Conservation (phyloP, 768 basidiomycete genomes). For the Phlebiopsis gigantea region DNA sequence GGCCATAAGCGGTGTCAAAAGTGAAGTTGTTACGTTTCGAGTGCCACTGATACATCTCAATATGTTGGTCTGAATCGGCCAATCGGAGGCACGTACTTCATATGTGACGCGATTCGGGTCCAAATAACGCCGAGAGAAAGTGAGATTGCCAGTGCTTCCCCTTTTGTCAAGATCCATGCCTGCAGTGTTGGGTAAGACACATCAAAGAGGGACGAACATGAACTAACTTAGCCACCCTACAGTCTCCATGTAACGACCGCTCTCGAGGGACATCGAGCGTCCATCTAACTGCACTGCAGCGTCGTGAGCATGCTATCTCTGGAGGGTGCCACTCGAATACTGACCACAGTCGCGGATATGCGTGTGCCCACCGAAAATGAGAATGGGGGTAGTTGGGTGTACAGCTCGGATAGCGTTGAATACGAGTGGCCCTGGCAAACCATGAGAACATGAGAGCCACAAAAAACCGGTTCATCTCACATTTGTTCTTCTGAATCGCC, state of each 20-base stretch:
- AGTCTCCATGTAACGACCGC: conserved; percentile 91
- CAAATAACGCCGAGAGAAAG: conserved; percentile 67
- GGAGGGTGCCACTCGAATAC: background rate
- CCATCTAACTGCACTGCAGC: conserved; percentile 64
- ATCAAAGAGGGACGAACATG: background rate
- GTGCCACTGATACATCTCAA: conserved; percentile 45
- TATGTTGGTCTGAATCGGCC: background rate
- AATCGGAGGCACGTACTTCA: conserved; percentile 38
- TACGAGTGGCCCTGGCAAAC: conserved; percentile 62
- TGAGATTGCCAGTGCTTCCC: conserved; percentile 41
- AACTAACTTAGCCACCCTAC: conserved; percentile 63
- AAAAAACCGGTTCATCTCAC: conserved; percentile 39
- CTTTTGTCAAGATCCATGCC: conserved; percentile 43
- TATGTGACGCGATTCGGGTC: conserved; percentile 78
- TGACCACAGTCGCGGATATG: conserved; percentile 71
- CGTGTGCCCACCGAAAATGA: conserved; percentile 80
- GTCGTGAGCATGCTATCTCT: conserved; percentile 18
- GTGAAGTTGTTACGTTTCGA: conserved; percentile 40
- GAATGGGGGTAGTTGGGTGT: conserved; percentile 72
- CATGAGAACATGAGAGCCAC: background rate
- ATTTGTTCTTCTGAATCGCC: conserved; percentile 69
- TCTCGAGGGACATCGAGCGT: conserved; percentile 72
- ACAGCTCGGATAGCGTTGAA: conserved; percentile 68
- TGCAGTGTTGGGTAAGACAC: conserved; percentile 15
- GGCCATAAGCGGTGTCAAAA: conserved; percentile 61